A percentile compares a stretch with the other conserved stretches of the same genome.
Evolutionary conservation across 2,329 filamentous ascomycete genomes (phyloP).

Genomic region (Arthrinium puccinioides): DNA sequence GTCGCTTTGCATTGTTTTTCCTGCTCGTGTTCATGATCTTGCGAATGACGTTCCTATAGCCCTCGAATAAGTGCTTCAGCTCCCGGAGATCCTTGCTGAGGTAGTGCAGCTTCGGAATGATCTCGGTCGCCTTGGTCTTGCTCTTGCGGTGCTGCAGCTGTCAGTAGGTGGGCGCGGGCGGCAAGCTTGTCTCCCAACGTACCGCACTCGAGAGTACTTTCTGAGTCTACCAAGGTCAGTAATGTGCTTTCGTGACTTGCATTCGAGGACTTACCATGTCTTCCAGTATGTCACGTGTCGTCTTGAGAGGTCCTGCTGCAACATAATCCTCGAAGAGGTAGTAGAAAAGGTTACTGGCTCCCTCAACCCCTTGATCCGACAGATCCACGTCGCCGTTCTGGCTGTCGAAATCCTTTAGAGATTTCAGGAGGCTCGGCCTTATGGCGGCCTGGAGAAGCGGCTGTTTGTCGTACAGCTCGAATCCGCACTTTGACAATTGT

Average conservation of each 20-base stretch:
- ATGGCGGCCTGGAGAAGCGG: constrained; percentile 34
- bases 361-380: constrained; percentile 31
- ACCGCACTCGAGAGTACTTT: constrained; percentile 27
- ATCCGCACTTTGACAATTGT: constrained; percentile 31
- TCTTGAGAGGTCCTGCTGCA: constrained; percentile 47
- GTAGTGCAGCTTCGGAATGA: constrained; percentile 50
- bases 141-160: constrained; percentile 20
- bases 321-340: constrained; percentile 62
- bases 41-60: constrained; percentile 52
- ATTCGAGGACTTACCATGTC: constrained; percentile 32
- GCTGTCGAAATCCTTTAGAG: no score
- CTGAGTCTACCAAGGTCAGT: constrained; percentile 18
- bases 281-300: constrained; percentile 37
- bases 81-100: constrained; percentile 55
- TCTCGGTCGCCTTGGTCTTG: constrained; percentile 37
- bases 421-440: neutral
- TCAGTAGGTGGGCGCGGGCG: neutral
- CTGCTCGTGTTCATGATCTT: constrained; percentile 40
- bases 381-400: no score
- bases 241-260: neutral
- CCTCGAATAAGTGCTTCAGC: constrained; percentile 52
- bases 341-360: constrained; percentile 55
- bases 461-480: constrained; percentile 25
- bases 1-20: constrained; percentile 20
- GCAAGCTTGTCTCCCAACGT: constrained; percentile 8